A percentile compares a stretch with the other conserved stretches of the same genome.
Conservation (phyloP, 371 early-diverging fungal species). For the Mortierella sp. region DNA sequence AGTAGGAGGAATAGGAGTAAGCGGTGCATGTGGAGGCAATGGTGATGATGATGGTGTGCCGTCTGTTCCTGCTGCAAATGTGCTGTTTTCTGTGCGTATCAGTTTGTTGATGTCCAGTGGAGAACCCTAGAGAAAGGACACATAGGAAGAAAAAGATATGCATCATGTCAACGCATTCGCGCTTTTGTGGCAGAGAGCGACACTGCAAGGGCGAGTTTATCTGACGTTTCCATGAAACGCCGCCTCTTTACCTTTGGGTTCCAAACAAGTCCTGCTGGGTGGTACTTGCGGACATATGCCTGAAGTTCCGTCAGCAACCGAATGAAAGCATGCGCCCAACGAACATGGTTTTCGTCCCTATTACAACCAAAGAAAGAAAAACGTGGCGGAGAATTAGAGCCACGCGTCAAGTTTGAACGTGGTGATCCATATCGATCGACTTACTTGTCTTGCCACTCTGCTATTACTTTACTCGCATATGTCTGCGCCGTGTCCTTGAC, state of each 20-base stretch:
- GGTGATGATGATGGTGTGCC: background rate
- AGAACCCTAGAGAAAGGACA: constrained; percentile 22
- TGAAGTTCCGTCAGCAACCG: constrained; percentile 80
- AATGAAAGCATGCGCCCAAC: constrained; percentile 84
- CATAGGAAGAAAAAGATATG: background rate
- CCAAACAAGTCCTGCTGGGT: constrained; percentile 94
- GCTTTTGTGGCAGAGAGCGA: background rate
- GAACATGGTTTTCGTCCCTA: constrained; percentile 86
- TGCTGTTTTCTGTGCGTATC: background rate
- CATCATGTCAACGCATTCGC: background rate
- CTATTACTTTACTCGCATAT: constrained; percentile 91
- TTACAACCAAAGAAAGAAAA: background rate
- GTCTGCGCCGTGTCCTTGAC: constrained; percentile 94
- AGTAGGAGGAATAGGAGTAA: constrained; percentile 56
- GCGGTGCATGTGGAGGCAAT: constrained; percentile 67
- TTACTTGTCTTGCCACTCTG: constrained; percentile 92
- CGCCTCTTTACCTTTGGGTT: constrained; percentile 75
- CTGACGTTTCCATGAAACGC: background rate
- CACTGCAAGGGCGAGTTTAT: background rate
- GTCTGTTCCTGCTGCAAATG: background rate
- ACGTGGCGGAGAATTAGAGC: no score
- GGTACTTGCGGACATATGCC: constrained; percentile 88
- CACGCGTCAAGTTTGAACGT: no score
- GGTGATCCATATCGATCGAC: background rate
- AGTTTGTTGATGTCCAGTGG: constrained; percentile 39